Percentiles rank a stretch among this genome's conserved stretches.
These are phyloP conservation scores for Verticillium nonalfalfae DNA, from an alignment of 2,329 filamentous ascomycete species.

Conservation along the genomic window DNA sequence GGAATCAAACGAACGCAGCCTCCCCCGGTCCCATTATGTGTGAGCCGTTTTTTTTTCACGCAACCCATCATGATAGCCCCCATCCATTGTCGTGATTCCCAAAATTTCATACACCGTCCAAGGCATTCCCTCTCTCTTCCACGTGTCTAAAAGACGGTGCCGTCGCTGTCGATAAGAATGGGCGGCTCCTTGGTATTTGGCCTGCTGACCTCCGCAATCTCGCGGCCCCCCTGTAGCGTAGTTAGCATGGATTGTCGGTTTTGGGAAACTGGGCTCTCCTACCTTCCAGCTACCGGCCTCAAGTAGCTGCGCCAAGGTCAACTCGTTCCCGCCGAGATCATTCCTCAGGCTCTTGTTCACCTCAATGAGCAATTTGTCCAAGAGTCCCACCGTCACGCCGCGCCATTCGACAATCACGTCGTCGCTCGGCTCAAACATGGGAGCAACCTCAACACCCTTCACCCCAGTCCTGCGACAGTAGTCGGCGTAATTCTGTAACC, in stretches of 20 bases:
- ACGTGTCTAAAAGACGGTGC: constrained; percentile 74
- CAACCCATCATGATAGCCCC: neutral
- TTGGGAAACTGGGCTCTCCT: constrained; percentile 19
- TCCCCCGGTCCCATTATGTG: neutral
- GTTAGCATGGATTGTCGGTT: neutral
- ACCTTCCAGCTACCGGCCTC: constrained; percentile 99
- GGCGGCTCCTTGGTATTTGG: constrained; percentile 96
- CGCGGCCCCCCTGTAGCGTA: constrained; percentile 67
- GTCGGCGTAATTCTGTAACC: constrained; percentile 41
- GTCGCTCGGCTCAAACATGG: constrained; percentile 45
- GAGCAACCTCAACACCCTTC: constrained; percentile 41
- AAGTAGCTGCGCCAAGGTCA: constrained; percentile 81
- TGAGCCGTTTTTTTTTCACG: neutral
- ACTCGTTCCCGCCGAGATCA: constrained; percentile 60
- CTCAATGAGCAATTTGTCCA: constrained; percentile 39
- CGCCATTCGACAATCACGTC: constrained; percentile 57
- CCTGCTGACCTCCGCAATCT: constrained; percentile 90
- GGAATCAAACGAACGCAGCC: neutral
- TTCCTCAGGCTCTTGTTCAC: constrained; percentile 54
- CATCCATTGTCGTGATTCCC: neutral
- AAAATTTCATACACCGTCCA: neutral
- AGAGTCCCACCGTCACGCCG: constrained; percentile 49
- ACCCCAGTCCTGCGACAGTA: constrained; percentile 68
- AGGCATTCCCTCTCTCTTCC: neutral
- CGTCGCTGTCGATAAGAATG: constrained; percentile 93